Conservation (phyloP, 2,329 filamentous ascomycete species). For the Diaporthe sp. region DNA sequence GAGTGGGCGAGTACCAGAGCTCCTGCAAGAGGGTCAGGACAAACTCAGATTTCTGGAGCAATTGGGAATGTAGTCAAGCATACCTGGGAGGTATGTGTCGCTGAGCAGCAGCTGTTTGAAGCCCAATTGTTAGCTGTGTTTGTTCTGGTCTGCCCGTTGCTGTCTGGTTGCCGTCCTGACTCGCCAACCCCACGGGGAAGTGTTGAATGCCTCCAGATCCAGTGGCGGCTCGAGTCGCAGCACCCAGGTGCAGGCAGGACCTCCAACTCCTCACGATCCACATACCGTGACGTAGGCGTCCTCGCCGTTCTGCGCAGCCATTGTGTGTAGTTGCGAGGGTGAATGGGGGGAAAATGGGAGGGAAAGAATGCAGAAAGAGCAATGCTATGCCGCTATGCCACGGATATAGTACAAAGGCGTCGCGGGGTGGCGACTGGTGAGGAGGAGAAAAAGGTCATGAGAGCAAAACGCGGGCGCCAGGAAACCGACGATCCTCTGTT, state of each 20-base stretch:
- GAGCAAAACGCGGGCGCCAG: conserved; percentile 27
- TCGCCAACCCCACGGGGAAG: conserved; percentile 23
- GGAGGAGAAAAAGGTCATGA: conserved; percentile 23
- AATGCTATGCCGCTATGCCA: conserved; percentile 42
- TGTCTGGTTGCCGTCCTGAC: conserved; percentile 30
- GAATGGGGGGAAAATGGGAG: conserved; percentile 29
- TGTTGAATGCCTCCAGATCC: conserved; percentile 4
- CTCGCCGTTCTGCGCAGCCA: conserved; percentile 58
- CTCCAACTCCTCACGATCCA: conserved; percentile 44
- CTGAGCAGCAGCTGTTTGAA: conserved; percentile 84
- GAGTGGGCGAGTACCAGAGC: conserved; percentile 95
- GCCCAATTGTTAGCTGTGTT: conserved; percentile 43
- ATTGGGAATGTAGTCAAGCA: conserved; percentile 46
- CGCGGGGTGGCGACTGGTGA: conserved; percentile 35
- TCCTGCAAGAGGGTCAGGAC: conserved; percentile 65
- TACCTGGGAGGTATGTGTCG: conserved; percentile 94
- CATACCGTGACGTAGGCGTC: conserved; percentile 72
- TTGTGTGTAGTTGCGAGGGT: conserved; percentile 44
- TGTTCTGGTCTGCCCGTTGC: conserved; percentile 19
- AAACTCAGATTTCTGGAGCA: conserved; percentile 42
- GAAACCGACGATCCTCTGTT: conserved; percentile 33
- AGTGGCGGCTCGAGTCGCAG: conserved; percentile 1
- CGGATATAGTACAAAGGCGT: conserved; percentile 39
- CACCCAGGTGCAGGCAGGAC: neutral
- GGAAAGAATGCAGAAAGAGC: conserved; percentile 33